These are phyloP conservation scores for Alternaria sp. DNA, from an alignment of 2,329 filamentous ascomycete genomes.

Conservation along the genomic window DNA sequence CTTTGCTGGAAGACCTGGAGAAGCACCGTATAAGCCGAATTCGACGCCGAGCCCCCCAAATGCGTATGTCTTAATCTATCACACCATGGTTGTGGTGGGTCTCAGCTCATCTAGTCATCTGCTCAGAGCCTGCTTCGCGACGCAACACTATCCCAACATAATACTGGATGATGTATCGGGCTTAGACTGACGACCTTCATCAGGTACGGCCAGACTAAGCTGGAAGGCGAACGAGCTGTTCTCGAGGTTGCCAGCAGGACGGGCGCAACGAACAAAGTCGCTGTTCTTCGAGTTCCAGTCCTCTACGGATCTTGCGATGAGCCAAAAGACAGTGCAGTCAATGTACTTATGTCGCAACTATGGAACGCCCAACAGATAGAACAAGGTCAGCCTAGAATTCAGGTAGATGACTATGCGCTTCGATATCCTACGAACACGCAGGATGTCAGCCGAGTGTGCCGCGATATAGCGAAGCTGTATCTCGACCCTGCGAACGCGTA, in stretches of 20 bases:
- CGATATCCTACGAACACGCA: conserved; percentile 90
- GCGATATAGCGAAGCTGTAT: conserved; percentile 77
- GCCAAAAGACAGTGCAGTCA: conserved; percentile 80
- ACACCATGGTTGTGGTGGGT: neutral
- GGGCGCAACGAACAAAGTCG: conserved; percentile 41
- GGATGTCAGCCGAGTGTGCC: conserved; percentile 81
- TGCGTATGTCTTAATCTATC: conserved; percentile 50
- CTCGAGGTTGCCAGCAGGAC: conserved; percentile 62
- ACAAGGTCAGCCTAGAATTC: conserved; percentile 60
- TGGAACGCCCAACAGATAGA: conserved; percentile 73
- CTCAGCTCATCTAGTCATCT: neutral
- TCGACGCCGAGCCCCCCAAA: conserved; percentile 75
- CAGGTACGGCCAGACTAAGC: conserved; percentile 74
- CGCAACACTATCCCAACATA: too few species aligned
- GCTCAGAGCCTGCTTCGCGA: neutral
- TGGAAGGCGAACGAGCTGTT: conserved; percentile 74
- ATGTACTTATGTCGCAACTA: conserved; percentile 78
- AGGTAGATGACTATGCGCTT: conserved; percentile 86
- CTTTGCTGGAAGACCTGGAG: conserved; percentile 75
- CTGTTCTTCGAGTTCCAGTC: conserved; percentile 82
- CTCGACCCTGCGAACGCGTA: conserved; percentile 43
- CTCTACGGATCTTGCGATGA: conserved; percentile 78
- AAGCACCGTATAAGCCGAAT: conserved; percentile 79
- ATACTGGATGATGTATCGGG: neutral
- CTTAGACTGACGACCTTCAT: conserved; percentile 5